phyloP scores from a whole-genome alignment of 2,329 filamentous ascomycete species.

The Apiospora pterosperma region DNA sequence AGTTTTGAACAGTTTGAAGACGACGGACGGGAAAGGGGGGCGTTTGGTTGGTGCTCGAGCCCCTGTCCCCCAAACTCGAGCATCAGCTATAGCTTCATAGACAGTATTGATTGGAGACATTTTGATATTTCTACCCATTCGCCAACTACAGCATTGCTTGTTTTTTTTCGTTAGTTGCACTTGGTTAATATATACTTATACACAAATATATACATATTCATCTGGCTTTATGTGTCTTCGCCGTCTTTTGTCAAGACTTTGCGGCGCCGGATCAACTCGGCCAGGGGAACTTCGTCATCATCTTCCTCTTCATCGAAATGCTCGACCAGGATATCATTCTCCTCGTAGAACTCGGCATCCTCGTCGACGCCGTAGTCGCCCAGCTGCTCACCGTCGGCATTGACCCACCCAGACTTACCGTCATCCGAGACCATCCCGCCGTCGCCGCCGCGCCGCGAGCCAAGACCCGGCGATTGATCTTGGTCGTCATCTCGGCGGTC shows the following conservation, averaged over 20 bases:
- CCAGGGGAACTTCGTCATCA: constrained; percentile 64
- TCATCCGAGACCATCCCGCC: constrained; percentile 26
- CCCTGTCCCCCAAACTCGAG: neutral
- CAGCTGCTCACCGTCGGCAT: constrained; percentile 70
- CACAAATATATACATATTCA: neutral
- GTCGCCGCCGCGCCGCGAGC: neutral
- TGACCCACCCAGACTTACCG: constrained; percentile 64
- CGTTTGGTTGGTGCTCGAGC: neutral
- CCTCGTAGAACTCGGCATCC: constrained; percentile 51
- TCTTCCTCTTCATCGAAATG: constrained; percentile 29
- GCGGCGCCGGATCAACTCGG: constrained; percentile 60
- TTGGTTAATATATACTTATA: constrained; percentile 5
- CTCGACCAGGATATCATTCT: constrained; percentile 7
- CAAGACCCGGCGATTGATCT: neutral
- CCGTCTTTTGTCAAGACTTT: constrained; percentile 33
- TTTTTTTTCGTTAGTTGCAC: neutral
- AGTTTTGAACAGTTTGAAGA: neutral
- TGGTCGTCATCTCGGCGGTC: constrained; percentile 43
- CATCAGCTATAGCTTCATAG: neutral
- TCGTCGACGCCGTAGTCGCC: constrained; percentile 79
- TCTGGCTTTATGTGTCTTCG: constrained; percentile 24
- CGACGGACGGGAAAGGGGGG: neutral
- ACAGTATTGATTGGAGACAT: constrained; percentile 11
- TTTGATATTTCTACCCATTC: neutral
- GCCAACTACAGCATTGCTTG: too few relatives aligned